These are phyloP conservation scores for Secale cereale DNA, from an alignment of 176 grass and related monocot genomes.

Conservation along the genomic window DNA sequence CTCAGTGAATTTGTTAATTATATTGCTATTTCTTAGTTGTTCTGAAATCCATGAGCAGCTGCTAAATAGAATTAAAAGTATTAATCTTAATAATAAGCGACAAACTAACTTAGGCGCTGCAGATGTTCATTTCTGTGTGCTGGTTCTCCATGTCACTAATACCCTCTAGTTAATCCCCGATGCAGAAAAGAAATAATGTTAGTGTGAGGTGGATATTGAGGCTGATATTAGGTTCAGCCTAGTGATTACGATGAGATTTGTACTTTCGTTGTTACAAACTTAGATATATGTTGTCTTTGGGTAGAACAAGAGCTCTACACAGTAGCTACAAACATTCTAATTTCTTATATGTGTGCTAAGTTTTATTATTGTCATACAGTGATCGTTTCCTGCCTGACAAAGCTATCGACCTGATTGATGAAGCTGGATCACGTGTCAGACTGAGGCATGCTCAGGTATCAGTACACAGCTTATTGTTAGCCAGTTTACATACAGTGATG, in stretches of 20 bases:
- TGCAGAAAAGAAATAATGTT: constrained; percentile 3
- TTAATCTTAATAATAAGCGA: constrained; percentile 5
- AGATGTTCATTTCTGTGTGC: background rate
- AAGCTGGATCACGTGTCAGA: constrained; percentile 25
- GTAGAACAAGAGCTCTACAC: background rate
- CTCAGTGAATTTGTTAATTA: background rate
- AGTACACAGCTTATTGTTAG: background rate
- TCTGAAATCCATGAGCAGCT: background rate
- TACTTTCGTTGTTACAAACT: background rate
- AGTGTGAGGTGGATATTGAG: background rate
- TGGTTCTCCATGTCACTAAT: constrained; percentile 1
- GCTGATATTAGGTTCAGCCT: background rate
- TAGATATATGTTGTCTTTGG: background rate
- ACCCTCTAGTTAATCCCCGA: background rate
- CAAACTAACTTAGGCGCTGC: background rate
- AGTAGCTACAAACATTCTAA: background rate
- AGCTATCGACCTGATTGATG: constrained; percentile 98
- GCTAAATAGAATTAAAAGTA: background rate
- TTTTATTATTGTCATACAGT: background rate
- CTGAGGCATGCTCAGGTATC: constrained; percentile 87
- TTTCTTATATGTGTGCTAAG: background rate
- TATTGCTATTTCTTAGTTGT: background rate
- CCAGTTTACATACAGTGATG: background rate
- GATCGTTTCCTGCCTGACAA: constrained; percentile 99
- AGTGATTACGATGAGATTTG: background rate